Evolutionary conservation across 352 stramenopile genomes (phyloP).

Genomic region (Phytophthora hibernalis): DNA sequence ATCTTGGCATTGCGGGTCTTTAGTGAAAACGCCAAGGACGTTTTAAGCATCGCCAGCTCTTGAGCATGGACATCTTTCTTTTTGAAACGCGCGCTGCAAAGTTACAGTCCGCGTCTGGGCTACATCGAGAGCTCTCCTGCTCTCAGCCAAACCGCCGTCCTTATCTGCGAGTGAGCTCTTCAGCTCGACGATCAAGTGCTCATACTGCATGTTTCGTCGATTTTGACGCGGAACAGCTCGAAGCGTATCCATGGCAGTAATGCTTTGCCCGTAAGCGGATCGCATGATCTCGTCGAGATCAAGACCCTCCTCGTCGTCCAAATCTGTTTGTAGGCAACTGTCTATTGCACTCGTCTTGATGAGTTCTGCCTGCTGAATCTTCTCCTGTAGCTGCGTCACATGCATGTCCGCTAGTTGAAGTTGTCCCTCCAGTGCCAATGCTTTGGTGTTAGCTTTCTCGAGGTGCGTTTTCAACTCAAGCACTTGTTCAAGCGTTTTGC

Average conservation of each 20-base stretch:
- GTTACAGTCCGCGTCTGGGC: slow-evolving; percentile 42
- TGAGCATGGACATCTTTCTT: slow-evolving; percentile 48
- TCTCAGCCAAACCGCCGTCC: slow-evolving; percentile 43
- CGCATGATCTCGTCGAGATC: slow-evolving; percentile 59
- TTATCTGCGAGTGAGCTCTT: slow-evolving; percentile 64
- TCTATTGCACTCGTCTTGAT: slow-evolving; percentile 40
- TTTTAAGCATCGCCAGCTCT: slow-evolving; percentile 53
- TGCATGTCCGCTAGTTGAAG: slow-evolving; percentile 44
- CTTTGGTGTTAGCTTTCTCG: slow-evolving; percentile 43
- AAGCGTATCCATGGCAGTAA: neutral
- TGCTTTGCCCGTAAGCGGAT: slow-evolving; percentile 16
- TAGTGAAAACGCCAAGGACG: slow-evolving; percentile 48
- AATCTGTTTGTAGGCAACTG: slow-evolving; percentile 48
- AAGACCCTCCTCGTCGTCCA: slow-evolving; percentile 63
- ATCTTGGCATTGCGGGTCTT: slow-evolving; percentile 57
- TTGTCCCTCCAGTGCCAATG: slow-evolving; percentile 45
- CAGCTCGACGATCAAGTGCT: slow-evolving; percentile 73
- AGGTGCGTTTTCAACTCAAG: slow-evolving; percentile 58
- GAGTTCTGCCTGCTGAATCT: slow-evolving; percentile 47
- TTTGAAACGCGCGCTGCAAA: slow-evolving; percentile 48
- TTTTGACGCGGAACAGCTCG: slow-evolving; percentile 13
- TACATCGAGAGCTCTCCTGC: slow-evolving; percentile 41
- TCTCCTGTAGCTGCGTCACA: slow-evolving; percentile 39
- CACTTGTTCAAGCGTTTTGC: slow-evolving; percentile 69
- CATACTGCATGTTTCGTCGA: slow-evolving; percentile 54